A percentile compares a stretch with the other conserved stretches of the same genome.
These are phyloP conservation scores for Mycosphaerelloides madeirae DNA, from an alignment of 2,329 filamentous ascomycete species.

Conservation along the genomic window DNA sequence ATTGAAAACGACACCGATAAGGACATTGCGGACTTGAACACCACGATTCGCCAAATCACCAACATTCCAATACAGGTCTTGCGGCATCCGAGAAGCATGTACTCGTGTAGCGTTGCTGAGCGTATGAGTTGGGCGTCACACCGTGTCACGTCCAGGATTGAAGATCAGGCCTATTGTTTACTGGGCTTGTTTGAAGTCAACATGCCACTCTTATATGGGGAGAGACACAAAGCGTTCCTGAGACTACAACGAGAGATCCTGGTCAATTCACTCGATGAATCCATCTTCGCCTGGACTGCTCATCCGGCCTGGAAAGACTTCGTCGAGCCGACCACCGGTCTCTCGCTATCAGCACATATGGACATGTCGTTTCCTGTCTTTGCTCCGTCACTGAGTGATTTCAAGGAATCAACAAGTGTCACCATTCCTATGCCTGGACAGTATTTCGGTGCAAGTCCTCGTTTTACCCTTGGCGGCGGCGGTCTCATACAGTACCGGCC, in stretches of 20 bases:
- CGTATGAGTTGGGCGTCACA: conserved; percentile 11
- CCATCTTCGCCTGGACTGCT: not conserved
- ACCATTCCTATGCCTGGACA: too few relatives aligned
- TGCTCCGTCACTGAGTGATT: too few relatives aligned
- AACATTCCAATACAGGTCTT: not conserved
- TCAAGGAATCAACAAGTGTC: too few relatives aligned
- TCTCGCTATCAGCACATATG: too few relatives aligned
- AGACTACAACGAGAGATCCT: conserved; percentile 1
- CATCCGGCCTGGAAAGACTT: too few relatives aligned
- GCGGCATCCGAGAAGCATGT: not conserved
- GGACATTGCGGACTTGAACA: not conserved
- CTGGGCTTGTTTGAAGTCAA: conserved; percentile 42
- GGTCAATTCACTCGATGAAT: not conserved
- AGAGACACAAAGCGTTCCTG: not conserved
- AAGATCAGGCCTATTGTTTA: conserved; percentile 45
- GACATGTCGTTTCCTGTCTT: too few relatives aligned
- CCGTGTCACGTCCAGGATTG: conserved; percentile 17
- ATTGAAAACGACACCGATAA: too few relatives aligned
- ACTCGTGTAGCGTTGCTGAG: not conserved
- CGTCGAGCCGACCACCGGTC: too few relatives aligned
- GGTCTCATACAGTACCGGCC: not conserved
- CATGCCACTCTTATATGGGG: conserved; percentile 26
- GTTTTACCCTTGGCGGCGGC: not conserved
- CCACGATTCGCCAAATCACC: not conserved
- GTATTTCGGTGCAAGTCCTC: not conserved